Evolutionary conservation across 2,329 filamentous ascomycete genomes (phyloP).

Genomic region (Lizonia empirigonia): DNA sequence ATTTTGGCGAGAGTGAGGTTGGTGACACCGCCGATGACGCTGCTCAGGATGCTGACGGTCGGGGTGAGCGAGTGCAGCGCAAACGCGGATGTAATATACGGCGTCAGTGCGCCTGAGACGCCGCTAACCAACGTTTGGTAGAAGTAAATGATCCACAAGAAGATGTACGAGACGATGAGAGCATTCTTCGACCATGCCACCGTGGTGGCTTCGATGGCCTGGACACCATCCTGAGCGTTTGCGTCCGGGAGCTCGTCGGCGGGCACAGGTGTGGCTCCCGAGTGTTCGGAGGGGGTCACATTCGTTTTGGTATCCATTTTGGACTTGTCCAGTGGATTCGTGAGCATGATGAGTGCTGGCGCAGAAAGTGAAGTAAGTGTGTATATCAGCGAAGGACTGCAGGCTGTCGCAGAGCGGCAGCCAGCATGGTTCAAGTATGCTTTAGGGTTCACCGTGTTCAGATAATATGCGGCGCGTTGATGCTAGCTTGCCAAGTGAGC

Average conservation of each 20-base stretch:
- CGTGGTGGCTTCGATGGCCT: conserved; percentile 11
- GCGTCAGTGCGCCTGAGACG: conserved; percentile 43
- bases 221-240: conserved; percentile 6
- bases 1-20: conserved; percentile 48
- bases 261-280: not conserved
- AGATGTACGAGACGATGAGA: conserved; percentile 7
- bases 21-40: conserved; percentile 41
- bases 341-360: not conserved
- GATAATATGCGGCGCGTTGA: no score
- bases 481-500: no score
- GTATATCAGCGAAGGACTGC: not conserved
- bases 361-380: not conserved
- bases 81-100: conserved; percentile 49
- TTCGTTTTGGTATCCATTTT: not conserved
- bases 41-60: conserved; percentile 40
- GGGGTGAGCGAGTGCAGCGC: conserved; percentile 40
- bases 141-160: conserved; percentile 42
- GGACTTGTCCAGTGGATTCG: not conserved
- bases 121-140: conserved; percentile 52
- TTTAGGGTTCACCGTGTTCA: not conserved
- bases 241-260: not conserved
- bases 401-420: not conserved
- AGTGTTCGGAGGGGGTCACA: not conserved
- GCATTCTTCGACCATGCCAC: conserved; percentile 8
- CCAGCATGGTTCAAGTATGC: not conserved